Conservation (phyloP, 2,329 filamentous ascomycete genomes). For the Davidsoniella neocaledoniae region DNA sequence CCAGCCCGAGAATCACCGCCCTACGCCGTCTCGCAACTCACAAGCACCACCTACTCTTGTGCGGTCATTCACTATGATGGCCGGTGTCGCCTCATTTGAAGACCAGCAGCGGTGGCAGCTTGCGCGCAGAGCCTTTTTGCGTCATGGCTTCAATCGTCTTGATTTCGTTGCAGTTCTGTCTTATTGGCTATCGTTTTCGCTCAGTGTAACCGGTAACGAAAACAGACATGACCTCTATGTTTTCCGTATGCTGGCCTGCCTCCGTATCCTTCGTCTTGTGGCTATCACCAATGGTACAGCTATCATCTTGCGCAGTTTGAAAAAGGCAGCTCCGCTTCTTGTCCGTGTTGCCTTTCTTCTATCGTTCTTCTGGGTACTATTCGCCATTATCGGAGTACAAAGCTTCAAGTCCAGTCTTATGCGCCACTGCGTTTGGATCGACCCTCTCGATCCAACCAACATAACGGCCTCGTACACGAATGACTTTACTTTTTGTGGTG, state of each 20-base stretch:
- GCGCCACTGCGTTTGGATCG: slow-evolving; percentile 63
- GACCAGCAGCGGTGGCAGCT: slow-evolving; percentile 73
- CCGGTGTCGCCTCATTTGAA: slow-evolving; percentile 44
- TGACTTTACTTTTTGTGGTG: slow-evolving; percentile 67
- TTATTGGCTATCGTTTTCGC: slow-evolving; percentile 77
- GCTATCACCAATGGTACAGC: slow-evolving; percentile 86
- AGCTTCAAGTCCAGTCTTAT: slow-evolving; percentile 78
- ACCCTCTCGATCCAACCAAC: slow-evolving; percentile 41
- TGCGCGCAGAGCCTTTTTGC: slow-evolving; percentile 77
- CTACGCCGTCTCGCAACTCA: slow-evolving; percentile 31
- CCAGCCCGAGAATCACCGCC: slow-evolving; percentile 59
- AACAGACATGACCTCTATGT: slow-evolving; percentile 58
- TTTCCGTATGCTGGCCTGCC: slow-evolving; percentile 90
- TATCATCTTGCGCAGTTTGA: slow-evolving; percentile 85
- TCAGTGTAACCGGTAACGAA: slow-evolving; percentile 56
- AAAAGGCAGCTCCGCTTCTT: slow-evolving; percentile 82
- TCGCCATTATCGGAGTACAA: slow-evolving; percentile 91
- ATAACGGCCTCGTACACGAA: slow-evolving; percentile 42
- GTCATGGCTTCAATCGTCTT: slow-evolving; percentile 88
- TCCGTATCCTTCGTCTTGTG: slow-evolving; percentile 81
- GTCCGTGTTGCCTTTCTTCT: slow-evolving; percentile 90
- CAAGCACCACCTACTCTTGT: slow-evolving; percentile 16
- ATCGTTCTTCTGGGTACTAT: slow-evolving; percentile 92
- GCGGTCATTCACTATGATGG: slow-evolving; percentile 51
- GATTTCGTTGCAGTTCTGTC: slow-evolving; percentile 91